These are phyloP conservation scores for Geotrichum histeridarum DNA, from an alignment of 1,139 yeast species.

Conservation along the genomic window DNA sequence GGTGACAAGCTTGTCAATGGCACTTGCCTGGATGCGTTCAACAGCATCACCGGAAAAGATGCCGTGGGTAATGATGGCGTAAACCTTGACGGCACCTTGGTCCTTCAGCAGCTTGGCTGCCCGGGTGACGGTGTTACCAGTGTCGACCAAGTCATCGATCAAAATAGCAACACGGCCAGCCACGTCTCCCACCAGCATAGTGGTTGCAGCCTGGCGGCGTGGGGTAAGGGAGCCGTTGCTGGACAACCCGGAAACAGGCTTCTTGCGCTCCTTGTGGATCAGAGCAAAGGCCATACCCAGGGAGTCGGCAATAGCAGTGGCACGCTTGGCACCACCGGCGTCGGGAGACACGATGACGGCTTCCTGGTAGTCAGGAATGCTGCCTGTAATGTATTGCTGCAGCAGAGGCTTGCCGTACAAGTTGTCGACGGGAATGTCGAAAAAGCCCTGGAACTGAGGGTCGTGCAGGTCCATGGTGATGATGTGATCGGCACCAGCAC, in stretches of 20 bases:
- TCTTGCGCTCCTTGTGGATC: constrained; percentile 89
- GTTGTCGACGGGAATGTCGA: constrained; percentile 89
- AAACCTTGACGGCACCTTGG: constrained; percentile 83
- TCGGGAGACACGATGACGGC: constrained; percentile 92
- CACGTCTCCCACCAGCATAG: constrained; percentile 94
- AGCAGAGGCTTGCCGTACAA: constrained; percentile 78
- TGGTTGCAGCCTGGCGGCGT: constrained; percentile 47
- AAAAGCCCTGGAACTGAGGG: constrained; percentile 90
- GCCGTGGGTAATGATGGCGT: constrained; percentile 90
- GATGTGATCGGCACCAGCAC: constrained; percentile 95
- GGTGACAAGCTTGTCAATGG: constrained; percentile 78
- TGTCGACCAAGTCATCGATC: constrained; percentile 89
- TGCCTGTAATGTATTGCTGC: constrained; percentile 70
- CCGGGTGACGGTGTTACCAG: constrained; percentile 84
- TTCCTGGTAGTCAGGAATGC: constrained; percentile 66
- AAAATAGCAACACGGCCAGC: constrained; percentile 76
- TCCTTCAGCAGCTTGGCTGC: constrained; percentile 89
- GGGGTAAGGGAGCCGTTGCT: constrained; percentile 7
- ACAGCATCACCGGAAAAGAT: constrained; percentile 89
- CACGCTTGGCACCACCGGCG: constrained; percentile 97
- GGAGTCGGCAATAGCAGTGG: constrained; percentile 88
- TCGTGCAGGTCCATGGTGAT: constrained; percentile 98
- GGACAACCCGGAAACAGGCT: constrained; percentile 32
- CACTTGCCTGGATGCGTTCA: constrained; percentile 59
- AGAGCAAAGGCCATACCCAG: constrained; percentile 87